phyloP scores from a whole-genome alignment of 192 early-diverging fungal species.

The Helicostylum pulchrum region DNA sequence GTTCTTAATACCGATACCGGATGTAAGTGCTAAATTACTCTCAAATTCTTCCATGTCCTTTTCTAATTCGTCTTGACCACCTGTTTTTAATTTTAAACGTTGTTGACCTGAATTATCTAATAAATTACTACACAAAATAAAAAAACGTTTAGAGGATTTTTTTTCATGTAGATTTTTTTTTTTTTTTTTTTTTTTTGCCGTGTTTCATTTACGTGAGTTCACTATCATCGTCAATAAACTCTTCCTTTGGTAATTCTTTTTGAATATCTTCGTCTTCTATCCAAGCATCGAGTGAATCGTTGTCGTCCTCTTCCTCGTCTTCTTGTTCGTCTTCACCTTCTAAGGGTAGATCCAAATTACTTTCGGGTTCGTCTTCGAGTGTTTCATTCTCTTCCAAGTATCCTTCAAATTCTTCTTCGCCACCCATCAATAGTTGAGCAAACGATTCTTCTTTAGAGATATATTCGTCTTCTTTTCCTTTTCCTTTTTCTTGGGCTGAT shows the following conservation, averaged over 20 bases:
- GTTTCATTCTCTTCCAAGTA: too few species aligned
- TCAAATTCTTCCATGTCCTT: constrained; percentile 28
- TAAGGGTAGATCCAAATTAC: constrained; percentile 7
- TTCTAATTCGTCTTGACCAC: constrained; percentile 8
- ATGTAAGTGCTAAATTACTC: constrained; percentile 17
- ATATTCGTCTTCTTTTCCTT: too few species aligned
- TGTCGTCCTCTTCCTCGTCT: constrained; percentile 11
- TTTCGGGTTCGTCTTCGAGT: too few species aligned
- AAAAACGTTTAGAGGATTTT: neutral
- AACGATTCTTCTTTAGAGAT: too few species aligned
- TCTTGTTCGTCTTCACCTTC: constrained; percentile 8
- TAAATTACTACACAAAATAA: constrained; percentile 3
- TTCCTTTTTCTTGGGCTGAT: too few species aligned
- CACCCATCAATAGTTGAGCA: too few species aligned
- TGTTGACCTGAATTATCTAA: constrained; percentile 5
- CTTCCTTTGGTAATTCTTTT: neutral
- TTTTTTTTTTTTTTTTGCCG: too few species aligned
- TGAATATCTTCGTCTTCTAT: constrained; percentile 1
- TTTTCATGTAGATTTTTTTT: neutral
- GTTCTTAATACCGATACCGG: constrained; percentile 28
- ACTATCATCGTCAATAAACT: constrained; percentile 17
- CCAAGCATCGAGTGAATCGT: neutral
- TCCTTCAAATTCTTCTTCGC: too few species aligned
- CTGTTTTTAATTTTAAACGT: constrained; percentile 11
- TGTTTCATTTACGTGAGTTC: constrained; percentile 25